Percentiles rank a stretch among this genome's conserved stretches.
Evolutionary conservation across 192 early-diverging fungal species (phyloP).

Genomic region (Linnemannia exigua): DNA sequence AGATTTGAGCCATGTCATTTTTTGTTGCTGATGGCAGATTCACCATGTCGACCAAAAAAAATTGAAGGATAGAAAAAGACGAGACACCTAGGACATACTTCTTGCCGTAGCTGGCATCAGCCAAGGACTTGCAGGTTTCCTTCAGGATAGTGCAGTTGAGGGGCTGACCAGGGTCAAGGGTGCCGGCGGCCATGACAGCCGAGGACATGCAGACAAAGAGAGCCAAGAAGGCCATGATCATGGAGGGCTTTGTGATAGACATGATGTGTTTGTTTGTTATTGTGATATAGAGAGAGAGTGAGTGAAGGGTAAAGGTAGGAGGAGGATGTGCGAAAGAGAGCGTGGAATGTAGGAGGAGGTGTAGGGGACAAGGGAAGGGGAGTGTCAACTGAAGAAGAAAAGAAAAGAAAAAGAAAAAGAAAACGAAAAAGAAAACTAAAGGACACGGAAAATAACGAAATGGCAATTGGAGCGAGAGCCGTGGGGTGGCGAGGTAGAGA

Average conservation of each 20-base stretch:
- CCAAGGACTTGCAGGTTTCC: constrained; percentile 18
- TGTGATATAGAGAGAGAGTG: neutral
- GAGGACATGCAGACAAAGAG: constrained; percentile 38
- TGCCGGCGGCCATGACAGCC: constrained; percentile 35
- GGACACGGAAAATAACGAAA: neutral
- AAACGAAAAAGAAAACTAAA: neutral
- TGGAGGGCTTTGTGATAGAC: constrained; percentile 29
- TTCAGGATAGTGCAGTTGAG: constrained; percentile 40
- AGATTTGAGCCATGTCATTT: too few relatives aligned
- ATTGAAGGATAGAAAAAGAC: neutral
- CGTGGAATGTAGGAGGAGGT: neutral
- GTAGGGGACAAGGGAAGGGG: constrained; percentile 14
- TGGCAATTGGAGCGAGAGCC: neutral
- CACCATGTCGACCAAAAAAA: neutral
- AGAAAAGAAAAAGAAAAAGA: constrained; percentile 2
- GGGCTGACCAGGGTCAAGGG: constrained; percentile 31
- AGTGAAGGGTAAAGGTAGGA: neutral
- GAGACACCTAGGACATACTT: constrained; percentile 8
- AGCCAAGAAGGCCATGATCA: constrained; percentile 46
- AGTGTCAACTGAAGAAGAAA: constrained; percentile 28
- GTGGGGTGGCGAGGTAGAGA: neutral
- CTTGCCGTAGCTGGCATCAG: constrained; percentile 3
- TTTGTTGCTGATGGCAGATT: neutral
- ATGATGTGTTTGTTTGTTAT: neutral
- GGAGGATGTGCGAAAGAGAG: neutral